These are phyloP conservation scores for Yarrowia sp. DNA, from an alignment of 805 yeast species.

Conservation along the genomic window DNA sequence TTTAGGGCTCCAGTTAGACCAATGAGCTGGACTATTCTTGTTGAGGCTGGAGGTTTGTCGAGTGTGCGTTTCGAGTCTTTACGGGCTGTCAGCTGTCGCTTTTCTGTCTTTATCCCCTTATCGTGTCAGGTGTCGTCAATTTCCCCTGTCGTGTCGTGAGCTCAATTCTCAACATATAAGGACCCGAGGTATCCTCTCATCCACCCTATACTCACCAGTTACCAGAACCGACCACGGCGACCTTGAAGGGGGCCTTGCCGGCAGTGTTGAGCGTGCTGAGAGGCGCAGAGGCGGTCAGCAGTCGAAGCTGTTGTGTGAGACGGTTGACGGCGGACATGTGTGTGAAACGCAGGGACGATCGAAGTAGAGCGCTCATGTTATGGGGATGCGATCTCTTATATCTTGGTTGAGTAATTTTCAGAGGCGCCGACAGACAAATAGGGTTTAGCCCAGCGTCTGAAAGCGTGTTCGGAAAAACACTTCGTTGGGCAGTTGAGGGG, in stretches of 20 bases:
- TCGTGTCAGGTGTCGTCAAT: too few species aligned
- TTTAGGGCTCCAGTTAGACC: too few species aligned
- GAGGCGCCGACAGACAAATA: neutral
- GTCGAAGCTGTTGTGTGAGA: conserved; percentile 34
- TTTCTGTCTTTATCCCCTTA: too few species aligned
- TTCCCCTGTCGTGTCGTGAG: neutral
- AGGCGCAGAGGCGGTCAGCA: conserved; percentile 29
- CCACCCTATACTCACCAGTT: conserved; percentile 64
- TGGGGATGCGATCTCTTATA: conserved; percentile 34
- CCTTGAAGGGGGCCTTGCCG: conserved; percentile 54
- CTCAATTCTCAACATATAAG: neutral
- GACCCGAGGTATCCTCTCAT: neutral
- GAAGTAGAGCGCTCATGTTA: conserved; percentile 34
- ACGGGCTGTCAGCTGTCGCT: too few species aligned
- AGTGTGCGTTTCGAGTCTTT: too few species aligned
- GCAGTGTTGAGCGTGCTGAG: conserved; percentile 23
- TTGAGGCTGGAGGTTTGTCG: too few species aligned
- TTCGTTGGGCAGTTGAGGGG: neutral
- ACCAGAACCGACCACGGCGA: conserved; percentile 91
- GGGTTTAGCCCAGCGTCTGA: conserved; percentile 32
- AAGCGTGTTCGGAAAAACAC: conserved; percentile 30
- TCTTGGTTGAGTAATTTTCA: conserved; percentile 33
- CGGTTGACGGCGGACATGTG: conserved; percentile 39
- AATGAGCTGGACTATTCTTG: too few species aligned
- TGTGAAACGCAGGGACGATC: conserved; percentile 20